phyloP scores from a whole-genome alignment of 2,329 filamentous ascomycete species.

The Aspergillus bombycis region DNA sequence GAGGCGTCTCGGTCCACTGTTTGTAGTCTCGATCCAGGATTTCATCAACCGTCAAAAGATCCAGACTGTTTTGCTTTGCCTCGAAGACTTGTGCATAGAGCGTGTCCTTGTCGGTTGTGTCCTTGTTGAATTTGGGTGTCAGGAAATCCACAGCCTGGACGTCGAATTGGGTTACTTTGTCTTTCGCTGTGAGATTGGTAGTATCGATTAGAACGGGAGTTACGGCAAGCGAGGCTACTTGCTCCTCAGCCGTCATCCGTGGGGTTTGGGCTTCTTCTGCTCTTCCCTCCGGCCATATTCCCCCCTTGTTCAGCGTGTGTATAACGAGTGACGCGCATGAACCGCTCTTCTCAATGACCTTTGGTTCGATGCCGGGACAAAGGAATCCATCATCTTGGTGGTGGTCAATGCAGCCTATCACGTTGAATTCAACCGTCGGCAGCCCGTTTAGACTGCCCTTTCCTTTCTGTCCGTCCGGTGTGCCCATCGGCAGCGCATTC shows the following conservation, averaged over 20 bases:
- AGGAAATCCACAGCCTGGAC: not conserved
- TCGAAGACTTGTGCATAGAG: conserved; percentile 57
- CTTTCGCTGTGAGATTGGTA: conserved; percentile 46
- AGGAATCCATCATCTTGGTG: conserved; percentile 60
- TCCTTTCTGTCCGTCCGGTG: conserved; percentile 47
- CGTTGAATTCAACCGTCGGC: conserved; percentile 44
- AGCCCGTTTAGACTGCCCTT: conserved; percentile 53
- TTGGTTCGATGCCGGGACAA: conserved; percentile 51
- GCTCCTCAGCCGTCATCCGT: conserved; percentile 41
- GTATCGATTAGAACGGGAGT: conserved; percentile 51
- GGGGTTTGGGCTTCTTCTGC: conserved; percentile 33
- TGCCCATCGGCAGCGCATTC: conserved; percentile 49
- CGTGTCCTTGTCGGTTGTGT: conserved; percentile 16
- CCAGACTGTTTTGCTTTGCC: conserved; percentile 60
- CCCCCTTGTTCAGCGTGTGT: conserved; percentile 52
- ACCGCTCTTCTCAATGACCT: conserved; percentile 58
- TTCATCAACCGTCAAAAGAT: conserved; percentile 56
- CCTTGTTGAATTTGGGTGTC: conserved; percentile 5
- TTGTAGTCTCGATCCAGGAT: conserved; percentile 67
- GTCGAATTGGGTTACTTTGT: conserved; percentile 52
- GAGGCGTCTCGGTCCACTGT: conserved; percentile 55
- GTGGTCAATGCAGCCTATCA: conserved; percentile 63
- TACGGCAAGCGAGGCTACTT: conserved; percentile 44
- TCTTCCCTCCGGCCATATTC: conserved; percentile 38
- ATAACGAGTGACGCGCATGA: conserved; percentile 63